Evolutionary conservation across 1,284 basidiomycete species (phyloP).

Genomic region (Porogramme epimiltina): DNA sequence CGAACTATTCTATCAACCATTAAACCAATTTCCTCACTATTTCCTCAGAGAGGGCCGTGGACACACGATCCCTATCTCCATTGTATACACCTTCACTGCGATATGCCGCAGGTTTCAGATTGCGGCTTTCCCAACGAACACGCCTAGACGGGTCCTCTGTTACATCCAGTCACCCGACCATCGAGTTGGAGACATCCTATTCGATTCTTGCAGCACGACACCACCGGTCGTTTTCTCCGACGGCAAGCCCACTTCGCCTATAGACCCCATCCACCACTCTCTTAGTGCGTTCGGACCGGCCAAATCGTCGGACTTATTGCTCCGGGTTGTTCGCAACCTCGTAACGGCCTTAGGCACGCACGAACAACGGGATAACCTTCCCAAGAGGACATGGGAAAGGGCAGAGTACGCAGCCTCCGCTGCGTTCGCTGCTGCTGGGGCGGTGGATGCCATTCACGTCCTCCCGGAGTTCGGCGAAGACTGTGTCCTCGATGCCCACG

Average conservation of each 20-base stretch:
- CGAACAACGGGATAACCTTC: background rate
- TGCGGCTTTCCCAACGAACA: conserved; percentile 53
- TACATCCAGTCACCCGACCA: conserved; percentile 20
- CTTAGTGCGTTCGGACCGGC: background rate
- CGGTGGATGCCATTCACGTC: background rate
- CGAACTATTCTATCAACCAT: conserved; percentile 39
- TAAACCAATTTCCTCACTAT: conserved; percentile 60
- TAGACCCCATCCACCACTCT: background rate
- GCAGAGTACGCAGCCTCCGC: conserved; percentile 9
- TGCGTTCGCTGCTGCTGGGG: conserved; percentile 4
- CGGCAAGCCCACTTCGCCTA: conserved; percentile 29
- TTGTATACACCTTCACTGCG: conserved; percentile 60
- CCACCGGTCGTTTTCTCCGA: conserved; percentile 18
- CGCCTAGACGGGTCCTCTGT: conserved; percentile 50
- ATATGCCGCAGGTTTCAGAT: conserved; percentile 54
- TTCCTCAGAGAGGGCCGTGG: conserved; percentile 48
- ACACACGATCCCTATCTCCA: conserved; percentile 58
- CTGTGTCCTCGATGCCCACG: conserved; percentile 17
- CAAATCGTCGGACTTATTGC: background rate
- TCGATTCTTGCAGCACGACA: conserved; percentile 32
- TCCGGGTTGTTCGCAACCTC: conserved; percentile 21
- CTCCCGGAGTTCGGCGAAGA: conserved; percentile 8
- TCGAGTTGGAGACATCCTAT: conserved; percentile 18
- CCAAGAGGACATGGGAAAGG: background rate
- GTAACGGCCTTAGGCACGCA: conserved; percentile 3